phyloP scores from a whole-genome alignment of 2,329 filamentous ascomycete species.

The Hymenoscyphus infarciens region DNA sequence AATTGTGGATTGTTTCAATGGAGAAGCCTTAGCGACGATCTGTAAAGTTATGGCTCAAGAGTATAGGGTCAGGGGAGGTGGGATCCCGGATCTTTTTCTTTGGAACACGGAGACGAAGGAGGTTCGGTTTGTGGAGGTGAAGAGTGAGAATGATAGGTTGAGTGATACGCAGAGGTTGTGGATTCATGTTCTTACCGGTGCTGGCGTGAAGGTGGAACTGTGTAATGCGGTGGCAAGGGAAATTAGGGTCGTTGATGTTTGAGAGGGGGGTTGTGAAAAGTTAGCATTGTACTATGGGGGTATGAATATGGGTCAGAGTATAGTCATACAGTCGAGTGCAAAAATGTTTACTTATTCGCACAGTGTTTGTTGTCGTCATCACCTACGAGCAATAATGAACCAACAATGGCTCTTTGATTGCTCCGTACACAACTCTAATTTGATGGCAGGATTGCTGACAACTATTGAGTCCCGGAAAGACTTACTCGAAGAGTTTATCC shows the following conservation, averaged over 20 bases:
- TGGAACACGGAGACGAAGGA: constrained; percentile 51
- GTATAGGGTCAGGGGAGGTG: constrained; percentile 80
- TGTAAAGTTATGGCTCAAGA: constrained; percentile 97
- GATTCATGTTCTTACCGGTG: constrained; percentile 88
- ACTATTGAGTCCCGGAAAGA: too few relatives aligned
- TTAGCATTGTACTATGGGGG: too few relatives aligned
- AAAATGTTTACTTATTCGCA: too few relatives aligned
- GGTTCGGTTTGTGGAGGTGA: constrained; percentile 32
- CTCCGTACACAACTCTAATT: too few relatives aligned
- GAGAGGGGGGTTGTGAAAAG: not conserved
- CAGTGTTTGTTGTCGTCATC: too few relatives aligned
- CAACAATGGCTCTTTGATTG: too few relatives aligned
- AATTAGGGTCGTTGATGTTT: constrained; percentile 26
- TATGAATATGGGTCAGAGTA: too few relatives aligned
- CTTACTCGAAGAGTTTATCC: too few relatives aligned
- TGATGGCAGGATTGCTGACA: too few relatives aligned
- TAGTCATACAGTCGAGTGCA: too few relatives aligned
- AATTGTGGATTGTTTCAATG: constrained; percentile 73
- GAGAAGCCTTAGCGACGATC: constrained; percentile 74
- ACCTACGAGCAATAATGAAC: too few relatives aligned
- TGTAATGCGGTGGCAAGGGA: constrained; percentile 52
- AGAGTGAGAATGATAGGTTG: constrained; percentile 75
- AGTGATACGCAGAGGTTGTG: constrained; percentile 95
- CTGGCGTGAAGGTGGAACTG: constrained; percentile 81
- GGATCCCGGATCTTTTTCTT: constrained; percentile 87